Base-by-base conservation (phyloP, 345 rosid genomes). In the Xanthoceras sorbifolium region DNA sequence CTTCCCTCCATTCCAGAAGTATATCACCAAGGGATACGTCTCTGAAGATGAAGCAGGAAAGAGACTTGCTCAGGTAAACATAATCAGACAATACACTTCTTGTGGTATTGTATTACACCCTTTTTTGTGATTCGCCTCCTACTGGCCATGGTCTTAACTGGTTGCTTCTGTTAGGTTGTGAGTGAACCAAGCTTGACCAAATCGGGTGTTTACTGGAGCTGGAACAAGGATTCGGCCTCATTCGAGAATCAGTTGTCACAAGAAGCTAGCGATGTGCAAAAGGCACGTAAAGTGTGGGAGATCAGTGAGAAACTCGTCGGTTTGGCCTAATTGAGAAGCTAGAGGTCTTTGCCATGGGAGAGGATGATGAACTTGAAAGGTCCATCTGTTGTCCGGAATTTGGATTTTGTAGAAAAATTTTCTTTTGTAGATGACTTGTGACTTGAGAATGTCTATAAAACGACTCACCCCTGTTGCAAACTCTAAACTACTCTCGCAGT, bases 211-310 rank as follows among this genome's bases (percentile, higher is more conserved):
- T 91, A 94, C 86, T 93, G 97, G 98, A 93, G 95, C 88, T 95
- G 98, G 98, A 95, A 96, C n/a, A n/a, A n/a, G n/a, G n/a, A n/a
- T n/a, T n/a, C n/a, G n/a, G 98, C 99, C 34, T 93, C 98, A 12
- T 96, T 93, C 50, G 91, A 93, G 91, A 96, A 96, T 79, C 97
- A 89, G 91, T 74, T 67, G n/a, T n/a, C n/a, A n/a, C n/a, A n/a
- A n/a, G n/a, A n/a, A n/a, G n/a, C n/a, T n/a, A n/a, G n/a, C n/a
- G 90, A 96, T 18, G 84, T 59, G 2, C 94, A 88, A 38, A 96
- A 96, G 81, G 99, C 99, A 52, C 90, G 91, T 55, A 96, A 90
- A 82, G 91, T 93, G 25, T 93, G 99, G 99, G 99, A 96, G 73
- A 59, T 91, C 28, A 96, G 98, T 42, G 99, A 96, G 98, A 96